Percentiles rank a stretch among this genome's conserved stretches.
Evolutionary conservation across 192 early-diverging fungal species (phyloP).

Genomic region (Backusella australiensis): DNA sequence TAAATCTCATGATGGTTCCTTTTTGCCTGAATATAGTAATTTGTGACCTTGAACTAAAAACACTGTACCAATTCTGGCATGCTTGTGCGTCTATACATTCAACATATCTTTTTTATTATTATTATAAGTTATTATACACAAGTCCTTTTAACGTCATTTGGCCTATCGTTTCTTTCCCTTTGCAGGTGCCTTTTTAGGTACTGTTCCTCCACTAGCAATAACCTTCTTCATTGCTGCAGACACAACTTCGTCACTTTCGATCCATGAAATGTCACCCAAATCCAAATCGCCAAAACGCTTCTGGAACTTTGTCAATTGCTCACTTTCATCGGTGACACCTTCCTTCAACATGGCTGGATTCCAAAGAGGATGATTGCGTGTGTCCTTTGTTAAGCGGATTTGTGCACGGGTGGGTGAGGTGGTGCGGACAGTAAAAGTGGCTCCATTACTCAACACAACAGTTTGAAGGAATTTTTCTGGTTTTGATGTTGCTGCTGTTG

Average conservation of each 20-base stretch:
- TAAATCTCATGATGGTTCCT: neutral
- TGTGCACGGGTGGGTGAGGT: slow-evolving; percentile 79
- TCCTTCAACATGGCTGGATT: slow-evolving; percentile 64
- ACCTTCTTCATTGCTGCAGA: slow-evolving; percentile 37
- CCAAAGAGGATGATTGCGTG: slow-evolving; percentile 93
- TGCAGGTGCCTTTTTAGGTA: slow-evolving; percentile 12
- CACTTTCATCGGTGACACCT: slow-evolving; percentile 72
- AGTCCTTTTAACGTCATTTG: neutral
- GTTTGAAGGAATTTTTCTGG: slow-evolving; percentile 81
- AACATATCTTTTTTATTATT: neutral
- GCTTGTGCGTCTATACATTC: neutral
- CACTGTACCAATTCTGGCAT: slow-evolving; percentile 2
- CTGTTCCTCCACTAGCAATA: slow-evolving; percentile 19
- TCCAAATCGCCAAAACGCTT: slow-evolving; percentile 72
- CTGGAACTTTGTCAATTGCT: slow-evolving; percentile 79
- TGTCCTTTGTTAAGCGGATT: slow-evolving; percentile 87
- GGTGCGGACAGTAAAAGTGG: slow-evolving; percentile 75
- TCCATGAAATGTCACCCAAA: slow-evolving; percentile 42
- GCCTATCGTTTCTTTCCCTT: slow-evolving; percentile 34
- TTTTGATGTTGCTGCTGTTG: slow-evolving; percentile 17
- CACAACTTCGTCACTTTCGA: slow-evolving; percentile 33
- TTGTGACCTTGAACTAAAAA: neutral
- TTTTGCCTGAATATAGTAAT: neutral
- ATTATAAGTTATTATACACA: slow-evolving; percentile 5
- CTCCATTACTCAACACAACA: slow-evolving; percentile 87